A percentile compares a stretch with the other conserved stretches of the same genome.
These are phyloP conservation scores for Sphenostylis stenocarpa DNA, from an alignment of 306 rosid species.

Conservation along the genomic window DNA sequence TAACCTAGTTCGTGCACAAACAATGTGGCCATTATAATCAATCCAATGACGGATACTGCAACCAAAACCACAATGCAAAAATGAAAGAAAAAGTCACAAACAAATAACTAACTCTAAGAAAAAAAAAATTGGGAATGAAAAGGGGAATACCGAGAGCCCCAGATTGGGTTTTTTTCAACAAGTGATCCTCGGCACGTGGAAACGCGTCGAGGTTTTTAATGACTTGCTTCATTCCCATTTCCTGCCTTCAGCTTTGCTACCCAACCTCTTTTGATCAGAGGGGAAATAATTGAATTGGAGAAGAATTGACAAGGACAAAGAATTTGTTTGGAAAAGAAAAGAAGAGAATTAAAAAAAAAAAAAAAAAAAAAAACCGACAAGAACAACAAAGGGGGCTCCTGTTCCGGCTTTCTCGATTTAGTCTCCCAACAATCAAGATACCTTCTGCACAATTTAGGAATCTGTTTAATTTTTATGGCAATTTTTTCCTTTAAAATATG, in stretches of 20 bases:
- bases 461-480: background rate
- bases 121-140: background rate
- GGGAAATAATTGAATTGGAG: background rate
- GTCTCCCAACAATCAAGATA: background rate
- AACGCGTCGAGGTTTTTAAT: conserved; percentile 86
- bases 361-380: background rate
- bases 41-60: too few species aligned
- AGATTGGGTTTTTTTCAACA: conserved; percentile 88
- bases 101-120: background rate
- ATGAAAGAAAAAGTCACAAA: background rate
- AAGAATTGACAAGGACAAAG: background rate
- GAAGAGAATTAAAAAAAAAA: too few species aligned
- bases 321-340: background rate
- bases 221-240: conserved; percentile 80
- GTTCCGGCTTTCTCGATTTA: background rate
- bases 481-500: background rate
- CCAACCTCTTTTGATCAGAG: background rate
- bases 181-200: conserved; percentile 97
- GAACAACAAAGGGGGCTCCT: background rate
- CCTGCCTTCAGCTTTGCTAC: background rate
- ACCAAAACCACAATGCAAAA: too few species aligned
- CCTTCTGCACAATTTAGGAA: background rate
- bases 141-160: conserved; percentile 81
- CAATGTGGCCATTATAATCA: too few species aligned
- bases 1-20: too few species aligned